Conservation (phyloP, 1,284 basidiomycete species). For the Fomitiporia mediterranea region DNA sequence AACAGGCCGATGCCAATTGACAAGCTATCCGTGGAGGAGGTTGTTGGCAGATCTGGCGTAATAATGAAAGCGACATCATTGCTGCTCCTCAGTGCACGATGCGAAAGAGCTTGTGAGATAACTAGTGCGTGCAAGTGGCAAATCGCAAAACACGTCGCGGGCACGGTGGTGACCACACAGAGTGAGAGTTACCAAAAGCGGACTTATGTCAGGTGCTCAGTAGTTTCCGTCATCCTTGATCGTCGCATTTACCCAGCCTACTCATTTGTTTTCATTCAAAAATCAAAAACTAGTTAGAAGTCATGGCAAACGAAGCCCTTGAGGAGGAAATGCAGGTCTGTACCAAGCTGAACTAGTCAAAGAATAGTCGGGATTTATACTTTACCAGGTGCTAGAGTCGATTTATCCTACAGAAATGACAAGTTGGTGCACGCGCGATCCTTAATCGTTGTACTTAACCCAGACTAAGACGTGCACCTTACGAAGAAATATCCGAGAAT, state of each 20-base stretch:
- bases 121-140: too few species aligned
- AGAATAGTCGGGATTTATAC: constrained; percentile 13
- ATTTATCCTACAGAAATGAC: constrained; percentile 94
- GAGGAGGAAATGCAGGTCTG: constrained; percentile 86
- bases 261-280: too few species aligned
- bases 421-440: constrained; percentile 55
- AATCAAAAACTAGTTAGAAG: background rate
- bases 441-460: constrained; percentile 26
- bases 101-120: too few species aligned
- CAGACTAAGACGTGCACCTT: constrained; percentile 43
- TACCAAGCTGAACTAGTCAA: constrained; percentile 18
- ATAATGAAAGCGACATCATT: too few species aligned
- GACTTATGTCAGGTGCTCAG: too few species aligned
- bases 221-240: background rate
- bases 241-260: background rate
- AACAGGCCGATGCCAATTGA: too few species aligned
- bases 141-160: too few species aligned
- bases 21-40: too few species aligned
- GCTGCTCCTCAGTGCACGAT: too few species aligned
- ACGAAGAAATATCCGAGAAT: constrained; percentile 78
- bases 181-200: background rate
- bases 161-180: background rate
- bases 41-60: too few species aligned
- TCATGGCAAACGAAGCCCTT: constrained; percentile 36
- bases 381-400: constrained; percentile 79